phyloP scores from a whole-genome alignment of 2,329 filamentous ascomycete species.

The Tolypocladium ophioglossoides region DNA sequence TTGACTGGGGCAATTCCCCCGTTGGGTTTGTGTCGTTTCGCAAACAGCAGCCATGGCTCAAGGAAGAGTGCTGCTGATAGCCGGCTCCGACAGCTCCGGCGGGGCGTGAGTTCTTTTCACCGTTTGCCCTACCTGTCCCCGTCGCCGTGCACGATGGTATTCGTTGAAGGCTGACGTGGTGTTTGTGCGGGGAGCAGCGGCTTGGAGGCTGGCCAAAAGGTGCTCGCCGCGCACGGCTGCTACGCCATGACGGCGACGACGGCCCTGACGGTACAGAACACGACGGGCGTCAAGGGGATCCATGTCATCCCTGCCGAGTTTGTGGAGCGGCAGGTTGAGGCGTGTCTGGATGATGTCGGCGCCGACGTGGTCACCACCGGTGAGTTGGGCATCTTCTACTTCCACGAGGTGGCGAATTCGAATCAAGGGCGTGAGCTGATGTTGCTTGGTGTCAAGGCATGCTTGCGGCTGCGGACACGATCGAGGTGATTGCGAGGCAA shows the following conservation, averaged over 20 bases:
- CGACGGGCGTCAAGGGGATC: slow-evolving; percentile 69
- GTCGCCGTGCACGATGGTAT: too few species aligned
- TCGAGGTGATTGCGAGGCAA: slow-evolving; percentile 22
- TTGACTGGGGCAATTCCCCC: neutral
- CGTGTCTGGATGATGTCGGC: slow-evolving; percentile 72
- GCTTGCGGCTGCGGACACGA: slow-evolving; percentile 26
- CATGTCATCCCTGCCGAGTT: slow-evolving; percentile 71
- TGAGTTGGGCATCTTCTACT: slow-evolving; percentile 25
- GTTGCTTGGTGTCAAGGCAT: slow-evolving; percentile 19
- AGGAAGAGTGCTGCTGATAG: slow-evolving; percentile 63
- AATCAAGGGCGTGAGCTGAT: neutral
- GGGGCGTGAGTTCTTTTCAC: slow-evolving; percentile 53
- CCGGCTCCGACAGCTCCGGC: slow-evolving; percentile 83
- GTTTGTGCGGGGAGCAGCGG: slow-evolving; percentile 44
- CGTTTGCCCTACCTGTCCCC: neutral
- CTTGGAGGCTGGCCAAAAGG: slow-evolving; percentile 91
- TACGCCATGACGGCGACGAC: slow-evolving; percentile 96
- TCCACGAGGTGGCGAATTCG: too few species aligned
- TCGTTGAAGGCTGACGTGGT: neutral
- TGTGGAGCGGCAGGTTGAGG: slow-evolving; percentile 75
- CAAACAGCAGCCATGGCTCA: slow-evolving; percentile 19
- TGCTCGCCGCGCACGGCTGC: slow-evolving; percentile 81
- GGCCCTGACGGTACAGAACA: slow-evolving; percentile 94
- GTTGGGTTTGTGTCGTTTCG: neutral
- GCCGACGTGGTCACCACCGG: slow-evolving; percentile 89